phyloP scores from a whole-genome alignment of 2,329 filamentous ascomycete genomes.

The Monilinia aucupariae region DNA sequence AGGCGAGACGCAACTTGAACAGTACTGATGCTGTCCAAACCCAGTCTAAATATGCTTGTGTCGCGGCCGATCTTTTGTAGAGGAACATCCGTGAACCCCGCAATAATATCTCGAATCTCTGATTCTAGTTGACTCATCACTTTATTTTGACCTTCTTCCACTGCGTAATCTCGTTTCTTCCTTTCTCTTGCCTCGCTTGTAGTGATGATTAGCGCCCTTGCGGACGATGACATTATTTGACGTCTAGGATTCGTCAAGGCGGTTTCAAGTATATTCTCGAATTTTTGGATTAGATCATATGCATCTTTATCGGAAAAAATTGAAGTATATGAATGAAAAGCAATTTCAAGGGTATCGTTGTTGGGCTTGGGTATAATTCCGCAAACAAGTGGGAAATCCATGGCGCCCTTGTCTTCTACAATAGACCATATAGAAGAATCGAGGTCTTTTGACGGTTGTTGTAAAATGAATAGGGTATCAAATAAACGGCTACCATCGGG shows the following conservation, averaged over 20 bases:
- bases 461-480: slow-evolving; percentile 74
- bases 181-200: slow-evolving; percentile 16
- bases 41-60: slow-evolving; percentile 80
- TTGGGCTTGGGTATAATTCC: slow-evolving; percentile 58
- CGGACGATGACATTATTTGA: slow-evolving; percentile 26
- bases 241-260: slow-evolving; percentile 30
- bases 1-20: slow-evolving; percentile 69
- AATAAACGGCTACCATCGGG: slow-evolving; percentile 56
- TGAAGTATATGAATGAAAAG: slow-evolving; percentile 56
- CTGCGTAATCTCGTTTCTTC: not conserved
- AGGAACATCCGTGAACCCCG: slow-evolving; percentile 50
- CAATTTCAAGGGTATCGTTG: slow-evolving; percentile 50
- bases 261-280: slow-evolving; percentile 25
- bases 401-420: slow-evolving; percentile 52
- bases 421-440: slow-evolving; percentile 52
- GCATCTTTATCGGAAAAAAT: slow-evolving; percentile 29
- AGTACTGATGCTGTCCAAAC: slow-evolving; percentile 85
- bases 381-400: slow-evolving; percentile 74
- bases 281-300: slow-evolving; percentile 22
- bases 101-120: slow-evolving; percentile 40
- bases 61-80: slow-evolving; percentile 47
- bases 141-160: not conserved
- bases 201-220: slow-evolving; percentile 25
- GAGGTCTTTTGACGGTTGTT: slow-evolving; percentile 56
- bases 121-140: slow-evolving; percentile 35